Evolutionary conservation across 1,284 basidiomycete genomes (phyloP).

Genomic region (Anthracocystis panici-leucophaei): DNA sequence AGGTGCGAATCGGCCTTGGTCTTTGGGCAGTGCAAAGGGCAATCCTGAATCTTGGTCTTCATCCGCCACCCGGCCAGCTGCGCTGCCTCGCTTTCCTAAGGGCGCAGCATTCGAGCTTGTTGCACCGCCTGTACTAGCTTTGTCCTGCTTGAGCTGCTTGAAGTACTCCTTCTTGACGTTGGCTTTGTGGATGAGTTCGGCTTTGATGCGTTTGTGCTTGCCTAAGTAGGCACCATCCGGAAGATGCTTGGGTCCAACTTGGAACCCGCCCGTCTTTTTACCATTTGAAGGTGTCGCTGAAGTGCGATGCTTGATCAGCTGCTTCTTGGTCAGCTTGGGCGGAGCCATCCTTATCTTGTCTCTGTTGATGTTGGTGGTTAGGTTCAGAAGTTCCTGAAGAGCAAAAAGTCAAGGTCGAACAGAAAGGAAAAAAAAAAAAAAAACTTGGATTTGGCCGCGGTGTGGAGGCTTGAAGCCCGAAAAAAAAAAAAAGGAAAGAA

Average conservation of each 20-base stretch:
- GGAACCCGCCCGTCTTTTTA: slow-evolving; percentile 57
- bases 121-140: slow-evolving; percentile 24
- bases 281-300: slow-evolving; percentile 22
- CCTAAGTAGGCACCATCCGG: slow-evolving; percentile 67
- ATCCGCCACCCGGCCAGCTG: background rate
- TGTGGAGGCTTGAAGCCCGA: slow-evolving; percentile 3
- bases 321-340: slow-evolving; percentile 48
- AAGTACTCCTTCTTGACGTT: slow-evolving; percentile 73
- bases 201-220: slow-evolving; percentile 73
- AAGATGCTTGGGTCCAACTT: slow-evolving; percentile 64
- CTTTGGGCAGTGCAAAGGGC: slow-evolving; percentile 29
- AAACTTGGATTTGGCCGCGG: background rate
- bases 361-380: background rate
- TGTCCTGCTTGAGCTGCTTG: slow-evolving; percentile 71
- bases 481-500: background rate
- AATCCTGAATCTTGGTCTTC: slow-evolving; percentile 8
- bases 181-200: slow-evolving; percentile 72
- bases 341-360: slow-evolving; percentile 18
- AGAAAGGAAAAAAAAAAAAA: background rate
- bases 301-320: slow-evolving; percentile 61
- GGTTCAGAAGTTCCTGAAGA: background rate
- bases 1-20: slow-evolving; percentile 58
- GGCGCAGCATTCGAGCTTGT: slow-evolving; percentile 29
- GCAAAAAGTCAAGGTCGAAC: background rate
- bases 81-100: slow-evolving; percentile 32